phyloP scores from a whole-genome alignment of 1,139 yeast species.

The Suhomyces panamericanus region DNA sequence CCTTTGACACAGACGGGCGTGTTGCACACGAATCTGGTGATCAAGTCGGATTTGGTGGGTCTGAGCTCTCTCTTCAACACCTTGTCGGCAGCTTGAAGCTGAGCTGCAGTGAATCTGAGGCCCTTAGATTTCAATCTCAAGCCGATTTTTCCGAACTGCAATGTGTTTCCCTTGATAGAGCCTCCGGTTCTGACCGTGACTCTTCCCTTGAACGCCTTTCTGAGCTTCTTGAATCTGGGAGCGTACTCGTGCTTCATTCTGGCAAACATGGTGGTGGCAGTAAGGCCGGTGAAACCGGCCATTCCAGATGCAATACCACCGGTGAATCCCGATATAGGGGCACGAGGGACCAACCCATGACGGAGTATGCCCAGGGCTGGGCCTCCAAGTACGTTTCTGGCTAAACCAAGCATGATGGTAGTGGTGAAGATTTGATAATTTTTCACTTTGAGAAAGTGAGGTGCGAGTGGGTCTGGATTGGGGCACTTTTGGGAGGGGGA shows the following conservation, averaged over 20 bases:
- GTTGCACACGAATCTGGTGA: constrained; percentile 81
- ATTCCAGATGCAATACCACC: neutral
- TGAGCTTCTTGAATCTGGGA: constrained; percentile 71
- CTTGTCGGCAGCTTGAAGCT: constrained; percentile 87
- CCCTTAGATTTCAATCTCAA: constrained; percentile 87
- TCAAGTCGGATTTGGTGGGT: constrained; percentile 65
- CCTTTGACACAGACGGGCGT: constrained; percentile 95
- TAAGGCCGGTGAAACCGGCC: neutral
- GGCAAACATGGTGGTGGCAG: constrained; percentile 6
- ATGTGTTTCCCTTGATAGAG: constrained; percentile 79
- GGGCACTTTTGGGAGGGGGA: too few relatives aligned
- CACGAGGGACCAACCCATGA: constrained; percentile 3
- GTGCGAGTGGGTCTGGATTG: too few relatives aligned
- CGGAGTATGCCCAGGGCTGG: constrained; percentile 8
- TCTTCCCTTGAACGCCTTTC: constrained; percentile 91
- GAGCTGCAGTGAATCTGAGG: constrained; percentile 81
- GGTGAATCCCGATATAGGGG: neutral
- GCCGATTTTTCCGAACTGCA: constrained; percentile 83
- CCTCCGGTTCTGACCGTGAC: constrained; percentile 96
- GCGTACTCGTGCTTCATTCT: constrained; percentile 84
- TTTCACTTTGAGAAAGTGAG: constrained; percentile 5
- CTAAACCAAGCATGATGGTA: constrained; percentile 11
- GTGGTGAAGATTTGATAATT: constrained; percentile 3
- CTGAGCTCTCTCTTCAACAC: constrained; percentile 81
- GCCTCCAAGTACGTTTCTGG: constrained; percentile 10